Conservation (phyloP, 1,139 yeast genomes). For the Saccharomyces hybrid region DNA sequence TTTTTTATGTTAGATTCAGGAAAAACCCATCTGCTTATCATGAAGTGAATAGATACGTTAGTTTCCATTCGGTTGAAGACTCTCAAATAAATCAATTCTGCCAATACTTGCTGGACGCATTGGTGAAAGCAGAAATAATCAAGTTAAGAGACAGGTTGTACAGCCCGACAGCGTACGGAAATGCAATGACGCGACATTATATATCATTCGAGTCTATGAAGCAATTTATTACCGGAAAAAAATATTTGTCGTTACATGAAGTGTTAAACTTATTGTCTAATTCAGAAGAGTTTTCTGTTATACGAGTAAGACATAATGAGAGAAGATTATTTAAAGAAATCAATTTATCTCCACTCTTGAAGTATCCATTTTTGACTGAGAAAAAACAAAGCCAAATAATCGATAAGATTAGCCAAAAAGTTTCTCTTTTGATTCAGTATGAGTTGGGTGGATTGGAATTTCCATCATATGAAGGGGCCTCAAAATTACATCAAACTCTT, state of each 20-base stretch:
- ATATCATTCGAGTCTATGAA: conserved; percentile 39
- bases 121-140: conserved; percentile 32
- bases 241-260: conserved; percentile 19
- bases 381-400: conserved; percentile 23
- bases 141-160: conserved; percentile 13
- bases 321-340: conserved; percentile 38
- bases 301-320: conserved; percentile 39
- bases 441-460: conserved; percentile 43
- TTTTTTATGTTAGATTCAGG: conserved; percentile 41
- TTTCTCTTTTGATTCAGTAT: conserved; percentile 38
- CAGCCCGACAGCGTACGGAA: conserved; percentile 36
- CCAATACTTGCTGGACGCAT: conserved; percentile 28
- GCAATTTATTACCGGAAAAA: conserved; percentile 24
- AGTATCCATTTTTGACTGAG: conserved; percentile 29
- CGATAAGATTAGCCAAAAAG: conserved; percentile 31
- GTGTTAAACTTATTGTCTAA: conserved; percentile 30
- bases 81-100: conserved; percentile 32
- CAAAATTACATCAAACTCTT: conserved; percentile 35
- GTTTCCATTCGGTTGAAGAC: conserved; percentile 19
- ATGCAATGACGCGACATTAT: conserved; percentile 42
- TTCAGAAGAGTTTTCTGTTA: conserved; percentile 36
- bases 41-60: conserved; percentile 19
- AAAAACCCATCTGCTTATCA: conserved; percentile 37
- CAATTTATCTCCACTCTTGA: conserved; percentile 34
- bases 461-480: conserved; percentile 37